A percentile compares a stretch with the other conserved stretches of the same genome.
Conservation (phyloP, 441 rosid genomes). For the Gossypium davidsonii region DNA sequence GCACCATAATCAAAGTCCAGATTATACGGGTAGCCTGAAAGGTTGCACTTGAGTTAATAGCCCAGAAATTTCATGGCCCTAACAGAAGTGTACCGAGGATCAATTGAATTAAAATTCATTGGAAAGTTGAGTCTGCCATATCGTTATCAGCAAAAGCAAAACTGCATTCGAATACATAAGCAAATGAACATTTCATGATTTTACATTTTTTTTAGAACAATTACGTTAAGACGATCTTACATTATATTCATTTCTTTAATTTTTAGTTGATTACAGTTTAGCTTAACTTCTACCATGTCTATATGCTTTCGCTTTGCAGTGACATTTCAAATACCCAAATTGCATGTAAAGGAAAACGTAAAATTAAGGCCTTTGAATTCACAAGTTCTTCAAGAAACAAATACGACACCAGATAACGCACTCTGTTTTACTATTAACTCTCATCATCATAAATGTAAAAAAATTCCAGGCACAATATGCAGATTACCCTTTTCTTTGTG, state of each 20-base stretch:
- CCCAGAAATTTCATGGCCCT: not conserved
- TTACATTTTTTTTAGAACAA: no score
- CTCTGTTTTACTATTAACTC: not conserved
- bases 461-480: not conserved
- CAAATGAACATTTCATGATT: no score
- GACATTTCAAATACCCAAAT: no score
- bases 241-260: no score
- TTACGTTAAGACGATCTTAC: no score
- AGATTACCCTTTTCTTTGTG: not conserved
- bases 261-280: no score
- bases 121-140: no score
- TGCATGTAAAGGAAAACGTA: no score
- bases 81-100: not conserved
- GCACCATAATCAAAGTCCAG: slow-evolving; percentile 92
- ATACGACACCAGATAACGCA: not conserved
- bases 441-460: not conserved
- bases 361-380: not conserved
- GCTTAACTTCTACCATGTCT: no score
- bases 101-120: not conserved
- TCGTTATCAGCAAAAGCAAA: no score
- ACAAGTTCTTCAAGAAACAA: not conserved
- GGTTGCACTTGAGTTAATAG: not conserved
- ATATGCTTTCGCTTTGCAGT: no score
- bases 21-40: slow-evolving; percentile 81
- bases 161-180: no score